phyloP scores from a whole-genome alignment of 352 stramenopile genomes.

The Plasmopara halstedii region DNA sequence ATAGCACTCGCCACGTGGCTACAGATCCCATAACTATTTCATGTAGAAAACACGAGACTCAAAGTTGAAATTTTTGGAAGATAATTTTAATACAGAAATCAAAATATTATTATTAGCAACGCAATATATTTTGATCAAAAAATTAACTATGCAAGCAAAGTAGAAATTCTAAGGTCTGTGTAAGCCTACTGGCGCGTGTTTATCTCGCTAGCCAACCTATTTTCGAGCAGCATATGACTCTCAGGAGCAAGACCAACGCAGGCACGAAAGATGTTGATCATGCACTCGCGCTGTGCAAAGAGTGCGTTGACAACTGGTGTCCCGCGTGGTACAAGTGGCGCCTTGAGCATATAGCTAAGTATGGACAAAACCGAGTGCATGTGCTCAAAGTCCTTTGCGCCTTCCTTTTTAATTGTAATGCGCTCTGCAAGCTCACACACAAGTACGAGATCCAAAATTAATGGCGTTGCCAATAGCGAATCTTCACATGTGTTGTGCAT shows the following conservation, averaged over 20 bases:
- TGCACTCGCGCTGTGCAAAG: conserved; percentile 96
- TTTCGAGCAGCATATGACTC: conserved; percentile 98
- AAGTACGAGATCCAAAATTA: conserved; percentile 98
- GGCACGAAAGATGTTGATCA: conserved; percentile 98
- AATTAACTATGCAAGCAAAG: no score
- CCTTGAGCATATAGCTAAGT: conserved; percentile 99
- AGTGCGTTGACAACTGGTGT: conserved; percentile 98
- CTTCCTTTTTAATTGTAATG: conserved; percentile 93
- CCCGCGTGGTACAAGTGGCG: conserved; percentile 95
- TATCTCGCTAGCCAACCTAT: conserved; percentile 88
- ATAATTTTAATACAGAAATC: no score
- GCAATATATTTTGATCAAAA: no score
- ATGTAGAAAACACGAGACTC: no score
- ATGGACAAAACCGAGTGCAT: conserved; percentile 97
- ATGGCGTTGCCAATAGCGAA: conserved; percentile 94
- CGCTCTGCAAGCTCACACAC: conserved; percentile 96
- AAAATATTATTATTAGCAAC: no score
- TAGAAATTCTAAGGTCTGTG: background rate
- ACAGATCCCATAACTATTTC: no score
- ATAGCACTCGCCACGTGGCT: no score
- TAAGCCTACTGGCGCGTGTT: conserved; percentile 38
- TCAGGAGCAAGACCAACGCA: conserved; percentile 95
- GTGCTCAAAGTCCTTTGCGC: conserved; percentile 82
- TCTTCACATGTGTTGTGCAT: conserved; percentile 99
- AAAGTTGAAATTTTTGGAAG: no score